Evolutionary conservation across 2,329 filamentous ascomycete species (phyloP), one percentile per base, ranked within the genome.

Genomic region (Monosporascus sp.): DNA sequence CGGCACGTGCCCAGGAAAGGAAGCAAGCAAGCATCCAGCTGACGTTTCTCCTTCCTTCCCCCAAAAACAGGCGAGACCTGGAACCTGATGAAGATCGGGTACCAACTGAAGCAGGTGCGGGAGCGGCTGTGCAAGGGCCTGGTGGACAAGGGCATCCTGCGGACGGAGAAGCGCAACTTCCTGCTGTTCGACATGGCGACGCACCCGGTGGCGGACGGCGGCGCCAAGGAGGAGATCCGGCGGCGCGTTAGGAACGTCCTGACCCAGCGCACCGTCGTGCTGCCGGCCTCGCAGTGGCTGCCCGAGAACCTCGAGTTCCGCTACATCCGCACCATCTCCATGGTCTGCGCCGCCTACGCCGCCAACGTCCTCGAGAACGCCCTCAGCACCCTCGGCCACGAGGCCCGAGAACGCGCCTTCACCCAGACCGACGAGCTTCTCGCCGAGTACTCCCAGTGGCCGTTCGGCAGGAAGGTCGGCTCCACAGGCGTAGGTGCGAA

Each of bases 61-160:
- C 26, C 2, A 1, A 26, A 26, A 46, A 52, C 68, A 97, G 93
- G 94, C 71, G 94, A 99, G 75, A 99, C 94, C 52, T 99, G 94
- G 94, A 99, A 99, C 71, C 78, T 99, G 61, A 97, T 99, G 94
- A 99, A 99, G 80, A 99, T 99, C 66, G 94, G 94, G 71, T 99
- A 99, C 75, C 94, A 99, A 78, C 83, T 99, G 64, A 99, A 99
- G 78, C 94, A 99, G 81, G 94, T 99, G 55, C 91, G 94, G 69
- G 94, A 99, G 78, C 90, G 94, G 54, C 83, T 99, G 53, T 93
- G 92, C 67, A 99, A 99, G 76, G 94, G 94, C 36, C 84, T 99
- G 46, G 94, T 99, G 60, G 94, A 99, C 78, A 99, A 99, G 78
- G 94, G 94, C 67, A 96, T 99, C 70, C 84, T 99, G 54, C 90